Evolutionary conservation across 129 eudicot species (phyloP).

Genomic region (Arctium lappa): DNA sequence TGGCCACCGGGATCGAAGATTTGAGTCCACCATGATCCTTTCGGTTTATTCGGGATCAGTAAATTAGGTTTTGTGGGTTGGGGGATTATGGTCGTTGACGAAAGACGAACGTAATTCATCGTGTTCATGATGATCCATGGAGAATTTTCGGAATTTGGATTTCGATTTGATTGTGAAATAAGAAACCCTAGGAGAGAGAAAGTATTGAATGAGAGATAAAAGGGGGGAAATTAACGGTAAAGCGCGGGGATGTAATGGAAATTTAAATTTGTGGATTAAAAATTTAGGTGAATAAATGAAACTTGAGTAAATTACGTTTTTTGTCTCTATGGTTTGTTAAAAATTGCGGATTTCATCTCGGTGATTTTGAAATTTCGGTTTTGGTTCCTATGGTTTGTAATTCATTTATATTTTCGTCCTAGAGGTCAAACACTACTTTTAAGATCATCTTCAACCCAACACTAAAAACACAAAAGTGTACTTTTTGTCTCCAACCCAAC

Average conservation of each 20-base stretch:
- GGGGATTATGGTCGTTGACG: constrained; percentile 35
- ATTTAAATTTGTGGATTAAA: constrained; percentile 16
- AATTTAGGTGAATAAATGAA: background rate
- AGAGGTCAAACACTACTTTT: no score
- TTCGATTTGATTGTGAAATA: background rate
- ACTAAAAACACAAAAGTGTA: no score
- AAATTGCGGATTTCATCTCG: no score
- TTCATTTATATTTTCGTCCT: no score
- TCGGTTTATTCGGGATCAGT: constrained; percentile 22
- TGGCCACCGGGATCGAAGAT: constrained; percentile 71
- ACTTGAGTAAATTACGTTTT: background rate
- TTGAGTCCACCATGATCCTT: constrained; percentile 50
- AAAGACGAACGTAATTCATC: constrained; percentile 36
- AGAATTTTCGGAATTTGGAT: background rate
- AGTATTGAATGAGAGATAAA: constrained; percentile 12
- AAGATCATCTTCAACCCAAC: no score
- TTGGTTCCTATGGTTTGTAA: no score
- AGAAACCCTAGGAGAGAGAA: constrained; percentile 19
- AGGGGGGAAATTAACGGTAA: constrained; percentile 15
- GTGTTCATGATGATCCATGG: constrained; percentile 14
- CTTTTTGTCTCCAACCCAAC: no score
- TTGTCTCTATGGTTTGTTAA: background rate
- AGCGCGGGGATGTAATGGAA: constrained; percentile 15
- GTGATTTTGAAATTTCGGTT: no score
- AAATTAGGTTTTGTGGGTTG: constrained; percentile 19